These are phyloP conservation scores for Boletales sp. DNA, from an alignment of 768 basidiomycete species.

Conservation along the genomic window DNA sequence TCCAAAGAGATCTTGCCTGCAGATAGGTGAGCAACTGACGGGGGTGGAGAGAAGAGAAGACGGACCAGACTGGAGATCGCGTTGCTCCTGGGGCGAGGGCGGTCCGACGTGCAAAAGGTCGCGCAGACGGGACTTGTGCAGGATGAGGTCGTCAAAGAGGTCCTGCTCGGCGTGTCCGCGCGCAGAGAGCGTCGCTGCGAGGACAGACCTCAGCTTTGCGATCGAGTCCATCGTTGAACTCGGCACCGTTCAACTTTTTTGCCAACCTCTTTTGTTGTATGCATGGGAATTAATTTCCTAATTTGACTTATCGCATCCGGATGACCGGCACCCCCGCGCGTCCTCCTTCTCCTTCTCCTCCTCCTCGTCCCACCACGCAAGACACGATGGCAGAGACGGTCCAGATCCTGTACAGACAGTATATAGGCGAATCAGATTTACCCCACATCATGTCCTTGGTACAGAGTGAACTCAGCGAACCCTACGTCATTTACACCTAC, in stretches of 20 bases:
- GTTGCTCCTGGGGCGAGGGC: slow-evolving; percentile 60
- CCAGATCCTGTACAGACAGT: slow-evolving; percentile 57
- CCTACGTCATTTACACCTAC: slow-evolving; percentile 95
- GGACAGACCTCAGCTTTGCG: slow-evolving; percentile 49
- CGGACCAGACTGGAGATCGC: slow-evolving; percentile 58
- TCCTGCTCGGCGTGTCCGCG: slow-evolving; percentile 62
- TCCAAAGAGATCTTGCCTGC: slow-evolving; percentile 65
- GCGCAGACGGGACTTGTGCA: slow-evolving; percentile 60
- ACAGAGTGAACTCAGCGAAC: slow-evolving; percentile 90
- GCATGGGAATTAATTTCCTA: slow-evolving; percentile 3
- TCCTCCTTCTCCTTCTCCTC: not conserved
- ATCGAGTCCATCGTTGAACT: slow-evolving; percentile 52
- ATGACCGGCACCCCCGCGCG: not conserved
- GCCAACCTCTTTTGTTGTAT: no score
- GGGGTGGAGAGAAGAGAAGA: slow-evolving; percentile 31
- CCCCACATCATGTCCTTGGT: slow-evolving; percentile 84
- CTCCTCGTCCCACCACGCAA: not conserved
- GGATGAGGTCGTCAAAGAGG: slow-evolving; percentile 70
- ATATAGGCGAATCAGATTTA: slow-evolving; percentile 73
- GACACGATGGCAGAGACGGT: slow-evolving; percentile 33
- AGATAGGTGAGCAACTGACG: not conserved
- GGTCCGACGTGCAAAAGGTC: slow-evolving; percentile 64
- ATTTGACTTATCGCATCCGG: not conserved
- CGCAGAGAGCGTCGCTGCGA: slow-evolving; percentile 46
- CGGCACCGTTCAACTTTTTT: no score